A percentile compares a stretch with the other conserved stretches of the same genome.
phyloP scores from a whole-genome alignment of 2,329 filamentous ascomycete genomes.

The Biscogniauxia marginata region DNA sequence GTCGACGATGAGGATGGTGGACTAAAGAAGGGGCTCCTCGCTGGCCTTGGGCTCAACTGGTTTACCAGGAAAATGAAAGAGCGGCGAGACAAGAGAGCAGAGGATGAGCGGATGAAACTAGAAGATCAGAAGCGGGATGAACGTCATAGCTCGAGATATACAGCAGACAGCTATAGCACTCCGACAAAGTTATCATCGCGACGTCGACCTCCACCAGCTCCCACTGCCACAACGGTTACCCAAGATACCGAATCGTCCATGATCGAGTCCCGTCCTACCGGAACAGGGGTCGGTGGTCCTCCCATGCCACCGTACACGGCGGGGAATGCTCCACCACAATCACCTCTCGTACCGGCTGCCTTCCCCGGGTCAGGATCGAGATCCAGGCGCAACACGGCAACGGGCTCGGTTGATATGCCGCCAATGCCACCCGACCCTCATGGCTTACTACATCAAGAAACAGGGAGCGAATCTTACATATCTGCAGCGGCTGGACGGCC shows the following conservation, averaged over 20 bases:
- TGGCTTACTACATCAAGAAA: slow-evolving; percentile 42
- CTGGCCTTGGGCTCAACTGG: slow-evolving; percentile 66
- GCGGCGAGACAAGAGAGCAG: slow-evolving; percentile 49
- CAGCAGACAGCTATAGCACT: slow-evolving; percentile 63
- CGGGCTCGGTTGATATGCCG: slow-evolving; percentile 45
- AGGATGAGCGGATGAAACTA: slow-evolving; percentile 47
- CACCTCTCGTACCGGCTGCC: slow-evolving; percentile 16
- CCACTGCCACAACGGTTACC: slow-evolving; percentile 30
- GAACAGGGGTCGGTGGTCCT: slow-evolving; percentile 31
- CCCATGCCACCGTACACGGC: slow-evolving; percentile 40
- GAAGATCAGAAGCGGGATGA: slow-evolving; percentile 57
- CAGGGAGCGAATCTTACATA: slow-evolving; percentile 43
- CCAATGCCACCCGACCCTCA: slow-evolving; percentile 53
- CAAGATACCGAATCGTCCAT: slow-evolving; percentile 37
- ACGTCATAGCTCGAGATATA: slow-evolving; percentile 62
- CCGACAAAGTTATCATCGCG: slow-evolving; percentile 38
- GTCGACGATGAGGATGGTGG: slow-evolving; percentile 42
- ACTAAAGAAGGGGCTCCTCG: slow-evolving; percentile 57
- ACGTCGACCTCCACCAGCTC: slow-evolving; percentile 29
- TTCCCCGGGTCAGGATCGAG: slow-evolving; percentile 37
- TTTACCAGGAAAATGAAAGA: slow-evolving; percentile 64
- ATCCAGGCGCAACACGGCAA: slow-evolving; percentile 39
- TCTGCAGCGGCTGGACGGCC: slow-evolving; percentile 40
- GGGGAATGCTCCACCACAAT: slow-evolving; percentile 19
- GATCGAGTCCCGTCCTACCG: slow-evolving; percentile 39